Evolutionary conservation across 257 asterid species (phyloP).

Genomic region (Cynanchum wilfordii): DNA sequence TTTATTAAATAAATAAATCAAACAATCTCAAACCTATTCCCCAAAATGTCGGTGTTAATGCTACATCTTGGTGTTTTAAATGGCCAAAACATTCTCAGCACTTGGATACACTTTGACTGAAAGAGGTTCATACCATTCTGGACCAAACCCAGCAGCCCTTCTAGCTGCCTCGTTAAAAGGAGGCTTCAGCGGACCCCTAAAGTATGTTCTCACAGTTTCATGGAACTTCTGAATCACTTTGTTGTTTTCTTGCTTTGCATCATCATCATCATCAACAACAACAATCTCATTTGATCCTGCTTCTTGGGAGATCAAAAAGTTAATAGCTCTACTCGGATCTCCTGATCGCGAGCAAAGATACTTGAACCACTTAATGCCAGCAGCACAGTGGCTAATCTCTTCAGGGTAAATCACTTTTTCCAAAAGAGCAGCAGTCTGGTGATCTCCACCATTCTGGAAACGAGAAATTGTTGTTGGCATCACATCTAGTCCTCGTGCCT

Average conservation of each 20-base stretch:
- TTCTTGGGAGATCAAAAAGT: slow-evolving; percentile 12
- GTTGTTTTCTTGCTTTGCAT: slow-evolving; percentile 6
- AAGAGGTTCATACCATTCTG: slow-evolving; percentile 92
- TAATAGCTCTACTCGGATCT: slow-evolving; percentile 20
- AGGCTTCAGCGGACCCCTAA: slow-evolving; percentile 88
- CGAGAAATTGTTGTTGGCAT: slow-evolving; percentile 91
- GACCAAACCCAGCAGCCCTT: slow-evolving; percentile 83
- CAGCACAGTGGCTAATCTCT: slow-evolving; percentile 90
- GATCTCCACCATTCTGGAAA: slow-evolving; percentile 82
- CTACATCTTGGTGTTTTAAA: background rate
- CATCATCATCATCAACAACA: slow-evolving; percentile 23
- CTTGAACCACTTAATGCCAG: slow-evolving; percentile 91
- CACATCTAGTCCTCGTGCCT: slow-evolving; percentile 98
- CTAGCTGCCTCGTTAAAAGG: slow-evolving; percentile 89
- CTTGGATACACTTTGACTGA: slow-evolving; percentile 42
- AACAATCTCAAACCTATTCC: background rate
- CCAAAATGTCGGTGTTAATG: background rate
- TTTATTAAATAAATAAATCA: background rate
- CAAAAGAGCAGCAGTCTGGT: slow-evolving; percentile 68
- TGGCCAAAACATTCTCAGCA: background rate
- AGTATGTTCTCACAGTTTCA: slow-evolving; percentile 52
- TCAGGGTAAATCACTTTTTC: slow-evolving; percentile 87
- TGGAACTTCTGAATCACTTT: slow-evolving; percentile 73
- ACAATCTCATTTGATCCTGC: slow-evolving; percentile 20
- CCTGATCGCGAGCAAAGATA: slow-evolving; percentile 51